Percentiles rank a stretch among this genome's conserved stretches.
These are phyloP conservation scores for Rhizopogon vinicolor DNA, from an alignment of 768 basidiomycete genomes.

Conservation along the genomic window DNA sequence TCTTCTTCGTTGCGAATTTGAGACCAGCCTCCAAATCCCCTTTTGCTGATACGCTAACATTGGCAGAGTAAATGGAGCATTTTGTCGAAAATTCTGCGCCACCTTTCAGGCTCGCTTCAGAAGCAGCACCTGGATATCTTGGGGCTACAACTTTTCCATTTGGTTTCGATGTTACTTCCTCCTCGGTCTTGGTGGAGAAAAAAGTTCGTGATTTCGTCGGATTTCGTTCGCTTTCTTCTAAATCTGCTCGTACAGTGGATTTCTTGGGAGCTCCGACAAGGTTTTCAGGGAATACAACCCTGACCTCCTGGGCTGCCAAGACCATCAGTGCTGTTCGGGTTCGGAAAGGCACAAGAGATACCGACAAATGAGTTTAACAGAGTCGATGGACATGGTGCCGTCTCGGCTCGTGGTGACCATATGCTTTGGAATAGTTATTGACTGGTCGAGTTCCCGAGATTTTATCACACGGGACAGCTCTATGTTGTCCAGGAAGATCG, in stretches of 20 bases:
- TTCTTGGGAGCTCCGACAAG: background rate
- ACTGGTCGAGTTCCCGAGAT: background rate
- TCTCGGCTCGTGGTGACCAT: background rate
- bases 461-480: background rate
- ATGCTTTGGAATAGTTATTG: background rate
- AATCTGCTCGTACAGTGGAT: background rate
- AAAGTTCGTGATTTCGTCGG: background rate
- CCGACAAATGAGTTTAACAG: background rate
- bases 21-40: slow-evolving; percentile 57
- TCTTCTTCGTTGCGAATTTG: slow-evolving; percentile 86
- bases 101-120: background rate
- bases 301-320: background rate
- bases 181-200: background rate
- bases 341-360: background rate
- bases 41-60: slow-evolving; percentile 50
- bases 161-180: background rate
- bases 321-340: background rate
- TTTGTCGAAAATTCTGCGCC: background rate
- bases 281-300: background rate
- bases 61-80: slow-evolving; percentile 12
- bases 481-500: background rate
- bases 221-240: background rate
- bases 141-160: background rate
- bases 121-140: background rate
- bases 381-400: background rate